These are phyloP conservation scores for Gynostemma pentaphyllum DNA, from an alignment of 306 rosid species.

Conservation along the genomic window DNA sequence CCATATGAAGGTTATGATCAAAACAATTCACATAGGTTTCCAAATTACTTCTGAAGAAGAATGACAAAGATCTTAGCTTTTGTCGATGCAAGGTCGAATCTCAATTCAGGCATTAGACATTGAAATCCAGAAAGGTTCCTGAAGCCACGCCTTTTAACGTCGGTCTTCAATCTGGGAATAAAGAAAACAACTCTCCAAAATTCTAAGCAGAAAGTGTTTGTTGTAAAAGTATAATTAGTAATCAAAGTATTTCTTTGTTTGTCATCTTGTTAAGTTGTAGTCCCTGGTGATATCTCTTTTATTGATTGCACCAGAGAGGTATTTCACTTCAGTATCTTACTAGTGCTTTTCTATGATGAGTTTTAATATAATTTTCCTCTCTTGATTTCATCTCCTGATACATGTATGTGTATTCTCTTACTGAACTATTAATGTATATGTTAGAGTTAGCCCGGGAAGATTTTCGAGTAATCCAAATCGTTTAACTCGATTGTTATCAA, in stretches of 20 bases:
- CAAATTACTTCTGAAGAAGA: constrained; percentile 32
- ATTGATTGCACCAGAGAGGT: constrained; percentile 33
- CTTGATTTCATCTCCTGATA: not conserved
- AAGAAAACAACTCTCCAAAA: constrained; percentile 9
- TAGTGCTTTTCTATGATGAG: not conserved
- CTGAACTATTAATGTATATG: too few relatives aligned
- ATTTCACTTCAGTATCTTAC: not conserved
- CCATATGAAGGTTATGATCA: constrained; percentile 42
- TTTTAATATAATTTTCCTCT: not conserved
- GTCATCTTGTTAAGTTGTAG: constrained; percentile 9
- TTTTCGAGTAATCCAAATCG: too few relatives aligned
- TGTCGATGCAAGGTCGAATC: constrained; percentile 13
- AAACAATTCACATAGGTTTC: constrained; percentile 24
- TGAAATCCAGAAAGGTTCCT: constrained; percentile 25
- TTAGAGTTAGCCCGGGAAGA: too few relatives aligned
- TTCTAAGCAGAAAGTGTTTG: constrained; percentile 12
- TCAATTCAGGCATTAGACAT: constrained; percentile 25
- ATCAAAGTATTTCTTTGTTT: constrained; percentile 1
- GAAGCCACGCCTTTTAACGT: constrained; percentile 84
- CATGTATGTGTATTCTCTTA: too few relatives aligned
- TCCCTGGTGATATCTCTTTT: constrained; percentile 44
- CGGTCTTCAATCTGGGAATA: constrained; percentile 51
- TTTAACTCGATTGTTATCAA: too few relatives aligned
- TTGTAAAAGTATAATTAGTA: constrained; percentile 5
- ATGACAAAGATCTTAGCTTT: constrained; percentile 13